Conservation (phyloP, 192 early-diverging fungal genomes). For the Entomortierella lignicola region DNA sequence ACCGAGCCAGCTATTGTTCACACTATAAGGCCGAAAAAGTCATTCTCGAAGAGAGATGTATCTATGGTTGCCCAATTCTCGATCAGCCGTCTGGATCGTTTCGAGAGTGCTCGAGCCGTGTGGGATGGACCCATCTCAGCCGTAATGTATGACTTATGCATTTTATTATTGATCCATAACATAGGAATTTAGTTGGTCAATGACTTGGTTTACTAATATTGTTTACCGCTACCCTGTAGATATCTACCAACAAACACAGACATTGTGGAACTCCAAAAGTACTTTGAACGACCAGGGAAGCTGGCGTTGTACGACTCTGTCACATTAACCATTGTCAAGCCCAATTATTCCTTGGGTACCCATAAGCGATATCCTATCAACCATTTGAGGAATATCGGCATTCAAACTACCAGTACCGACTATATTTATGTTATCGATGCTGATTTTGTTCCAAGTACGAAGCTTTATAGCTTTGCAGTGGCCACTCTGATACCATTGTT, state of each 20-base stretch:
- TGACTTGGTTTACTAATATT: background rate
- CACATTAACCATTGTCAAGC: constrained; percentile 57
- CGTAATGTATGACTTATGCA: constrained; percentile 50
- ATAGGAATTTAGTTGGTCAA: no score
- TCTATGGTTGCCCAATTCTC: constrained; percentile 65
- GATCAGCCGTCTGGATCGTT: constrained; percentile 61
- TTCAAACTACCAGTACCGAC: constrained; percentile 46
- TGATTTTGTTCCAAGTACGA: constrained; percentile 61
- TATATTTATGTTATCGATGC: constrained; percentile 67
- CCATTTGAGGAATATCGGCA: constrained; percentile 61
- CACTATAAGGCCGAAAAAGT: constrained; percentile 22
- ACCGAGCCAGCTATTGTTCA: constrained; percentile 33
- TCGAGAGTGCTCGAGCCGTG: constrained; percentile 51
- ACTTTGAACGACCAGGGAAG: constrained; percentile 46
- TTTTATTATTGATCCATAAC: background rate
- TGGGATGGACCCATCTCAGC: constrained; percentile 64
- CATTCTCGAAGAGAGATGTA: constrained; percentile 31
- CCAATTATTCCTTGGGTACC: constrained; percentile 43
- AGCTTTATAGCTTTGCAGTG: constrained; percentile 42
- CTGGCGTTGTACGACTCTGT: constrained; percentile 27
- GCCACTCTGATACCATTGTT: constrained; percentile 31
- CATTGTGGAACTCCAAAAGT: constrained; percentile 51
- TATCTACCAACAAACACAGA: constrained; percentile 58
- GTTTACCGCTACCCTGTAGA: no score
- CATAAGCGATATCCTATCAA: constrained; percentile 65